These are phyloP conservation scores for Theileria orientalis DNA, from an alignment of 169 alveolate species.

Conservation along the genomic window DNA sequence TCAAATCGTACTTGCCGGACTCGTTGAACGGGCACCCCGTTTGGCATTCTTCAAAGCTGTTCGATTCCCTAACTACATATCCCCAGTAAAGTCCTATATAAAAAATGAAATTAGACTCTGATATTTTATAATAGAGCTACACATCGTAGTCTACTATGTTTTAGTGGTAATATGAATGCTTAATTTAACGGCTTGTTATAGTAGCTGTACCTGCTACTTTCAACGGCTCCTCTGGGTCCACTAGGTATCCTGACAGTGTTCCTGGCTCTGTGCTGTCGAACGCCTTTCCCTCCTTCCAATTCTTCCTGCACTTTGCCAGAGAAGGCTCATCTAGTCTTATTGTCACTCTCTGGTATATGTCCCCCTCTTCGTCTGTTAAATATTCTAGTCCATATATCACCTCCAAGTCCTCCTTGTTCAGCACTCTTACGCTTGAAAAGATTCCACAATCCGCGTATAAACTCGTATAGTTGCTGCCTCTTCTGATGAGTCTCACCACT, in stretches of 20 bases:
- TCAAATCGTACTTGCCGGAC: slow-evolving; percentile 85
- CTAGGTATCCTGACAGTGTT: slow-evolving; percentile 36
- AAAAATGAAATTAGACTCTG: slow-evolving; percentile 1
- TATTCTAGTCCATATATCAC: slow-evolving; percentile 31
- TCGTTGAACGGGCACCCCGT: slow-evolving; percentile 73
- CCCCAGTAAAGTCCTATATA: slow-evolving; percentile 91
- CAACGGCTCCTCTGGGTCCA: slow-evolving; percentile 59
- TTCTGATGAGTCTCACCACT: slow-evolving; percentile 35
- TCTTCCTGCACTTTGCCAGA: slow-evolving; percentile 24
- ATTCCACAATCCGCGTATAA: slow-evolving; percentile 75
- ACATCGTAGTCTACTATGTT: background rate
- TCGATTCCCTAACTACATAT: slow-evolving; percentile 87
- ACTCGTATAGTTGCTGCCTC: slow-evolving; percentile 30
- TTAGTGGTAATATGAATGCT: background rate
- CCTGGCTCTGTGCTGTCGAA: background rate
- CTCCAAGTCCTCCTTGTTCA: slow-evolving; percentile 38
- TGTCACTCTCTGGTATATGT: slow-evolving; percentile 57
- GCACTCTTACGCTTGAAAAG: slow-evolving; percentile 68
- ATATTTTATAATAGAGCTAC: too few species aligned
- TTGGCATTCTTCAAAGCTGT: slow-evolving; percentile 73
- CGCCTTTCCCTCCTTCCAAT: slow-evolving; percentile 40
- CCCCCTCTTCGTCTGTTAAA: slow-evolving; percentile 29
- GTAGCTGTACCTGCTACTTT: slow-evolving; percentile 34
- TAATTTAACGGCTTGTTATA: background rate
- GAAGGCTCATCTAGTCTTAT: slow-evolving; percentile 39